phyloP scores from a whole-genome alignment of 2,329 filamentous ascomycete species.

The Monosporascus sp. region DNA sequence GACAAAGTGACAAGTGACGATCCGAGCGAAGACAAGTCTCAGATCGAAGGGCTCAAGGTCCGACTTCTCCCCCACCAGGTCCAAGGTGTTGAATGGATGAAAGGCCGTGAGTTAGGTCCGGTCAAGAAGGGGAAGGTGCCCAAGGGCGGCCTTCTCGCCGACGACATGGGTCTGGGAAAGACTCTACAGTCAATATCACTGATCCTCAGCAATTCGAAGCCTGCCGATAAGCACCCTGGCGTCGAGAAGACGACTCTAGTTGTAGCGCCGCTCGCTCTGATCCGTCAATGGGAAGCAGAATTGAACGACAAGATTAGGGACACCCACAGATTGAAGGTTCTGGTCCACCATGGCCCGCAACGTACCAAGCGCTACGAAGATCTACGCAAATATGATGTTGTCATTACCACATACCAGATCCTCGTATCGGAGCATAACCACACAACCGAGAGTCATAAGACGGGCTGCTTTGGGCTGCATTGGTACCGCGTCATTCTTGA shows the following conservation, averaged over 20 bases:
- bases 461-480: conserved; percentile 82
- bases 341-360: conserved; percentile 84
- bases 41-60: conserved; percentile 77
- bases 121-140: conserved; percentile 77
- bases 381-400: conserved; percentile 82
- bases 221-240: conserved; percentile 51
- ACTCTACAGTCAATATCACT: conserved; percentile 90
- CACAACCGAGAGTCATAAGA: conserved; percentile 60
- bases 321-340: conserved; percentile 69
- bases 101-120: conserved; percentile 79
- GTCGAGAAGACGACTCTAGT: conserved; percentile 80
- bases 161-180: conserved; percentile 97
- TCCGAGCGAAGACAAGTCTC: conserved; percentile 47
- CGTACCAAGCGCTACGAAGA: conserved; percentile 75
- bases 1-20: conserved; percentile 40
- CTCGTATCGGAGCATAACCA: conserved; percentile 83
- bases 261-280: conserved; percentile 86
- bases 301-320: conserved; percentile 75
- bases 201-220: conserved; percentile 76
- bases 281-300: conserved; percentile 95
- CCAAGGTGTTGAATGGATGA: conserved; percentile 93
- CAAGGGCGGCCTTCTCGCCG: conserved; percentile 89
- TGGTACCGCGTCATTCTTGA: conserved; percentile 97
- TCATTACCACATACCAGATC: conserved; percentile 96
- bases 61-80: conserved; percentile 90